These are phyloP conservation scores for Cladobotryum protrusum DNA, from an alignment of 2,329 filamentous ascomycete species.

Conservation along the genomic window DNA sequence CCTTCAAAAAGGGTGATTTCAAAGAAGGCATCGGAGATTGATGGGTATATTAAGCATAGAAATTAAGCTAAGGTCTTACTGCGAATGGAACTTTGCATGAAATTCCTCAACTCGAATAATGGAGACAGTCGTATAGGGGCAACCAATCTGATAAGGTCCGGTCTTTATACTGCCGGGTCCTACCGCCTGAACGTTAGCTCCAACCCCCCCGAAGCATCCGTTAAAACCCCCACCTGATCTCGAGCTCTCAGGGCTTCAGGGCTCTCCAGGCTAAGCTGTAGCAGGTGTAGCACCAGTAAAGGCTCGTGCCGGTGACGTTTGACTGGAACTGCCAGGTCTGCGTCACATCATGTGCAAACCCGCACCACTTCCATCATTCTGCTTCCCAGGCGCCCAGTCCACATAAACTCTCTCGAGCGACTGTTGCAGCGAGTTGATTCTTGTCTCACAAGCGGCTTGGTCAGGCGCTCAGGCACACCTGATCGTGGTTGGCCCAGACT, in stretches of 20 bases:
- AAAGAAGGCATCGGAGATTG: too few relatives aligned
- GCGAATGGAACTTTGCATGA: too few relatives aligned
- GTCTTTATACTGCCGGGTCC: too few relatives aligned
- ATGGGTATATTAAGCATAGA: too few relatives aligned
- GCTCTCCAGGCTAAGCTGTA: neutral
- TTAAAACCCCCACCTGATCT: neutral
- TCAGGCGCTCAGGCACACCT: conserved; percentile 3
- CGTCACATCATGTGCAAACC: conserved; percentile 10
- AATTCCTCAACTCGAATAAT: too few relatives aligned
- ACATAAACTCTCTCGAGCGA: neutral
- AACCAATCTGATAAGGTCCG: too few relatives aligned
- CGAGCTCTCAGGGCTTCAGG: neutral
- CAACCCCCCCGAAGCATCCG: neutral
- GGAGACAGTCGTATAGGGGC: too few relatives aligned
- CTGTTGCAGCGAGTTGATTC: neutral
- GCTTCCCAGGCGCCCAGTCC: conserved; percentile 2
- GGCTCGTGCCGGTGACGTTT: too few relatives aligned
- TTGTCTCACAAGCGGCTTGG: neutral
- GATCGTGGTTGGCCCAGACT: neutral
- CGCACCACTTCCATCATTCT: neutral
- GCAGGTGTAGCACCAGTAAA: conserved; percentile 7
- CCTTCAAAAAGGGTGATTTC: neutral
- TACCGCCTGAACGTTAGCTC: too few relatives aligned
- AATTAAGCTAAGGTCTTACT: too few relatives aligned
- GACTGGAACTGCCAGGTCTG: neutral